Evolutionary conservation across 2,329 filamentous ascomycete genomes (phyloP), one percentile per base, ranked within the genome.

Genomic region (Aureobasidium sp.): DNA sequence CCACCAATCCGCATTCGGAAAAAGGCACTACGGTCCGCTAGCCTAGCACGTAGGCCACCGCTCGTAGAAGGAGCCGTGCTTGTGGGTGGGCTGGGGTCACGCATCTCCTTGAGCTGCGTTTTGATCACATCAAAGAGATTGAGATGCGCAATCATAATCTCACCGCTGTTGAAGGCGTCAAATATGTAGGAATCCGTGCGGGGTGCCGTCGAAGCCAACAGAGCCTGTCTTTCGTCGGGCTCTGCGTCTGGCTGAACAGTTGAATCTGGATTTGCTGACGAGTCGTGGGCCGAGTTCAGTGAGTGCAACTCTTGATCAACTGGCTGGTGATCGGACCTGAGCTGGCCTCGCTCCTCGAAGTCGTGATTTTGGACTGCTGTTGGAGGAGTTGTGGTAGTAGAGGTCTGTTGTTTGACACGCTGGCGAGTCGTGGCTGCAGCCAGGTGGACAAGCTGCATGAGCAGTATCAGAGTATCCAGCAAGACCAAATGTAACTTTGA

Each of bases 401-500:
- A 44, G 5, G 66, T 42, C 66, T 70, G 71, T 67, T 75, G 74
- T 63, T 77, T 79, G 39, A 79, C 72, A 57, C 78, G 79, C 34
- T 80, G 76, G 56, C 78, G 77, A 70, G 84, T 80, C 39, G 82
- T 71, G 46, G 80, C 75, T 44, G 82, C 77, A 10, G 80, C 80
- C 57, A 87, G 73, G 75, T 85, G 82, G 44, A 84, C 68, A 7
- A 86, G 66, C 73, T 87, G 83, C 65, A 87, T 70, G 5, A 77
- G 64, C 64, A 85, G 67, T 12, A 86, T 74, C 39, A 84, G 70
- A 9, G 81, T 46, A 68, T 87, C 84, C 64, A 86, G 73, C 3
- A 74, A 68, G 5, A 82, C 67, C 13, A 87, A 75, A 65, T 78
- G 77, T 52, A 79, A 70, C 68, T 80, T 81, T 59, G 81, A 80